These are phyloP conservation scores for Metschnikowia matae DNA, from an alignment of 805 yeast species.

Conservation along the genomic window DNA sequence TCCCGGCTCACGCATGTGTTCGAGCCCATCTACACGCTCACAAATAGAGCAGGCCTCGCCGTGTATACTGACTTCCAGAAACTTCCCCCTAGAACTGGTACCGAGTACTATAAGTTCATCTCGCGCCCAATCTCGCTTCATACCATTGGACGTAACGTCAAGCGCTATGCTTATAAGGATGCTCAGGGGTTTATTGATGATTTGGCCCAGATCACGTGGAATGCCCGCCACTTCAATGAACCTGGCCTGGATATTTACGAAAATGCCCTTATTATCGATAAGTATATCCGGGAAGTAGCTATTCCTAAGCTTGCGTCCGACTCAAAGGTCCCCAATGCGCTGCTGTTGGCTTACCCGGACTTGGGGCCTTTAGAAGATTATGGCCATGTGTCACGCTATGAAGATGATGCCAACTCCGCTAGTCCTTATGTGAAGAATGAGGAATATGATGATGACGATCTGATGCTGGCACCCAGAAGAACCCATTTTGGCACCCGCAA, in stretches of 20 bases:
- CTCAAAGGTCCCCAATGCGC: constrained; percentile 31
- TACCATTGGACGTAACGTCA: constrained; percentile 59
- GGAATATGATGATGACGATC: constrained; percentile 18
- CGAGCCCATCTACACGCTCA: constrained; percentile 38
- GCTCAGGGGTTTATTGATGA: constrained; percentile 73
- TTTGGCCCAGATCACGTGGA: constrained; percentile 82
- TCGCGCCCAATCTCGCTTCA: constrained; percentile 78
- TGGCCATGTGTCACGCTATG: constrained; percentile 8
- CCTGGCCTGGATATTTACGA: constrained; percentile 62
- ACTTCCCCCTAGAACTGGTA: constrained; percentile 66
- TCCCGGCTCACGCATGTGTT: constrained; percentile 28
- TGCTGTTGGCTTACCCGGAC: constrained; percentile 50
- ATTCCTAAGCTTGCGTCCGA: constrained; percentile 49
- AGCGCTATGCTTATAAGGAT: constrained; percentile 48
- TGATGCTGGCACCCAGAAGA: constrained; percentile 5
- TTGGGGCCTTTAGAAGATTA: constrained; percentile 54
- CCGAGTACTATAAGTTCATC: constrained; percentile 78
- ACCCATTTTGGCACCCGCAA: constrained; percentile 5
- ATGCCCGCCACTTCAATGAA: constrained; percentile 80
- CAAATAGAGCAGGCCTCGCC: constrained; percentile 40
- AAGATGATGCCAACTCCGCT: constrained; percentile 10
- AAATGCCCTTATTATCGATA: constrained; percentile 61
- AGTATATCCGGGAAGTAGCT: constrained; percentile 42
- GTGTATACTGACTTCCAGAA: constrained; percentile 59
- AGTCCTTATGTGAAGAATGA: constrained; percentile 14